phyloP scores from a whole-genome alignment of 495 filamentous ascomycete genomes.

The Tetracladium setigerum region DNA sequence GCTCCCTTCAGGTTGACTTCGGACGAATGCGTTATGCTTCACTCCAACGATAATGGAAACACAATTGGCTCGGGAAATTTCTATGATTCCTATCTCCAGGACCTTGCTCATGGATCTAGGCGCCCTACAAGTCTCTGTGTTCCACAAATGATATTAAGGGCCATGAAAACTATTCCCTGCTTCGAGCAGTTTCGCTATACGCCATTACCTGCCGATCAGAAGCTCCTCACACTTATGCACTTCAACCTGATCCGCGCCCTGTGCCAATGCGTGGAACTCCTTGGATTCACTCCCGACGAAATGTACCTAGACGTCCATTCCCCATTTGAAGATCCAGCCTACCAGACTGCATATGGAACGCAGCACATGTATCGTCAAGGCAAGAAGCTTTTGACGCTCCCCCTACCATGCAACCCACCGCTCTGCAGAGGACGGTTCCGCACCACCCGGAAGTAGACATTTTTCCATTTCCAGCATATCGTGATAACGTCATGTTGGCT shows the following conservation, averaged over 20 bases:
- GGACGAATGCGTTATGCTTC: too few relatives aligned
- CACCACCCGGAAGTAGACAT: constrained; percentile 30
- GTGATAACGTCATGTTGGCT: constrained; percentile 14
- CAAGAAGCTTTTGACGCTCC: constrained; percentile 7
- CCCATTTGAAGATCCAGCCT: too few relatives aligned
- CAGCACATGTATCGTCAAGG: too few relatives aligned
- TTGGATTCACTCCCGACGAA: background rate
- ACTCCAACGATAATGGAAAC: too few relatives aligned
- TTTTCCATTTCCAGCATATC: constrained; percentile 24
- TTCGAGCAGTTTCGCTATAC: background rate
- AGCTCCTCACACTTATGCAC: constrained; percentile 7
- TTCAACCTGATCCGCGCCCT: constrained; percentile 9
- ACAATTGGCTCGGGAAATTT: too few relatives aligned
- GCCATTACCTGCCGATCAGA: constrained; percentile 2
- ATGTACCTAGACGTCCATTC: constrained; percentile 4
- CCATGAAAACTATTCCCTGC: background rate
- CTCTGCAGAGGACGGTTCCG: constrained; percentile 14
- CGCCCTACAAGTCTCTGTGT: too few relatives aligned
- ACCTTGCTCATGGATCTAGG: too few relatives aligned
- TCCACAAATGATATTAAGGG: too few relatives aligned
- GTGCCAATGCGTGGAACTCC: background rate
- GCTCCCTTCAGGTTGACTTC: too few relatives aligned
- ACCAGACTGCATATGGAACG: too few relatives aligned
- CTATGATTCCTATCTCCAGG: too few relatives aligned
- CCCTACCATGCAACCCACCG: constrained; percentile 18